Conservation (phyloP, 2,329 filamentous ascomycete genomes). For the Paramyrothecium sp. region DNA sequence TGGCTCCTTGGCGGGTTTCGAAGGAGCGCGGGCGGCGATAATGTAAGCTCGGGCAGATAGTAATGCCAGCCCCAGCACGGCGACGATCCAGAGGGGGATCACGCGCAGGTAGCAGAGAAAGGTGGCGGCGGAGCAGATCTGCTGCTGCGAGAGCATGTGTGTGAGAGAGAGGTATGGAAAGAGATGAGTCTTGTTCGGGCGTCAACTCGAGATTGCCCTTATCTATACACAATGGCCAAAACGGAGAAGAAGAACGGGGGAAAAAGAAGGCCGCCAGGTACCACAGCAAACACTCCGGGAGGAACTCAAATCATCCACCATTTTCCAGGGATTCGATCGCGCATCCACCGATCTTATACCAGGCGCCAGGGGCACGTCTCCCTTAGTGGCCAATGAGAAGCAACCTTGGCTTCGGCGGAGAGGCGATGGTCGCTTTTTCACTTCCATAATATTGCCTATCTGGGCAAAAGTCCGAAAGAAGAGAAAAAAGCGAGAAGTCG, state of each 20-base stretch:
- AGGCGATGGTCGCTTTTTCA: background rate
- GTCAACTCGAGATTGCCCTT: too few species aligned
- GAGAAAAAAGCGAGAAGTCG: too few species aligned
- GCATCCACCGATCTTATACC: background rate
- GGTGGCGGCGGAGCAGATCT: constrained; percentile 27
- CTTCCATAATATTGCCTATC: background rate
- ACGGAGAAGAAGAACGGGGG: too few species aligned
- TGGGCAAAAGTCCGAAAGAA: background rate
- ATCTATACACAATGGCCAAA: too few species aligned
- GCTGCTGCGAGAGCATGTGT: constrained; percentile 20
- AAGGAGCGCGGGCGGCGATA: background rate
- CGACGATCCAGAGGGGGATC: constrained; percentile 41
- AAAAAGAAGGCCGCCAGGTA: too few species aligned
- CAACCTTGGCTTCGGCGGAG: background rate
- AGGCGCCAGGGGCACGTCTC: background rate
- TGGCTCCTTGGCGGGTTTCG: background rate
- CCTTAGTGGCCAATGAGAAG: background rate
- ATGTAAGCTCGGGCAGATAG: background rate
- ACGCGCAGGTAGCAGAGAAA: constrained; percentile 38
- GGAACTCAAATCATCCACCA: too few species aligned
- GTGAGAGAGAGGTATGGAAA: too few species aligned
- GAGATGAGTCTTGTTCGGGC: too few species aligned
- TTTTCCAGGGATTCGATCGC: background rate
- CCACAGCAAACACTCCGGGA: too few species aligned
- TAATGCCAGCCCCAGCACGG: constrained; percentile 20